phyloP scores from a whole-genome alignment of 1,284 basidiomycete genomes.

The Boletus hoseneyae region DNA sequence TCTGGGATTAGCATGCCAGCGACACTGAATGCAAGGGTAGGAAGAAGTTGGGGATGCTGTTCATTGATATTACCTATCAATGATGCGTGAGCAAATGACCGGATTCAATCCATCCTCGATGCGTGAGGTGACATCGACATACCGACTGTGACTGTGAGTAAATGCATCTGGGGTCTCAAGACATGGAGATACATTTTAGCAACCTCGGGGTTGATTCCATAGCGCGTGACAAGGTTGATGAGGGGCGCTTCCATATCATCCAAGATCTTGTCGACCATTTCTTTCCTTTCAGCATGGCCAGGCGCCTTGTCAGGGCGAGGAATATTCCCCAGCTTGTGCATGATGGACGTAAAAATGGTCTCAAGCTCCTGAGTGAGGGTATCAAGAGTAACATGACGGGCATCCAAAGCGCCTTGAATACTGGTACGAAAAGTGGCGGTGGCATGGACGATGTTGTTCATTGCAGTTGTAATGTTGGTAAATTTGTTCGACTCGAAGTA shows the following conservation, averaged over 20 bases:
- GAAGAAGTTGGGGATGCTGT: constrained; percentile 11
- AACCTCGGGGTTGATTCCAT: constrained; percentile 1
- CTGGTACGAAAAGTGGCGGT: constrained; percentile 13
- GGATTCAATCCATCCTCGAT: rapidly evolving
- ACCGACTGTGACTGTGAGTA: constrained; percentile 12
- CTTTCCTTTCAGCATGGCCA: constrained; percentile 1
- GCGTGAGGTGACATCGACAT: background rate
- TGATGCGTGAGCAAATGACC: background rate
- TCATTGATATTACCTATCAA: constrained; percentile 17
- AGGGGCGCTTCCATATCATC: background rate
- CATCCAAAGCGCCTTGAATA: constrained; percentile 8
- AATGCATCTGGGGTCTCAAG: background rate
- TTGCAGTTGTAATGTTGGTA: constrained; percentile 5
- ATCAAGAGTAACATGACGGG: constrained; percentile 3
- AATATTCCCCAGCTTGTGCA: background rate
- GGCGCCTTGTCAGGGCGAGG: constrained; percentile 3
- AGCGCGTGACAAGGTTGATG: background rate
- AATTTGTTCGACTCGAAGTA: constrained; percentile 6
- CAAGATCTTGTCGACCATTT: constrained; percentile 10
- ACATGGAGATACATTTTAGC: background rate
- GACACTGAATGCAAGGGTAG: constrained; percentile 6
- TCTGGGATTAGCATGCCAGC: constrained; percentile 9
- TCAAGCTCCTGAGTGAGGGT: constrained; percentile 7
- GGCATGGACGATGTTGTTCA: constrained; percentile 8
- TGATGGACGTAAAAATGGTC: background rate